Conservation (phyloP, 2,329 filamentous ascomycete genomes). For the Colletotrichum agaves region DNA sequence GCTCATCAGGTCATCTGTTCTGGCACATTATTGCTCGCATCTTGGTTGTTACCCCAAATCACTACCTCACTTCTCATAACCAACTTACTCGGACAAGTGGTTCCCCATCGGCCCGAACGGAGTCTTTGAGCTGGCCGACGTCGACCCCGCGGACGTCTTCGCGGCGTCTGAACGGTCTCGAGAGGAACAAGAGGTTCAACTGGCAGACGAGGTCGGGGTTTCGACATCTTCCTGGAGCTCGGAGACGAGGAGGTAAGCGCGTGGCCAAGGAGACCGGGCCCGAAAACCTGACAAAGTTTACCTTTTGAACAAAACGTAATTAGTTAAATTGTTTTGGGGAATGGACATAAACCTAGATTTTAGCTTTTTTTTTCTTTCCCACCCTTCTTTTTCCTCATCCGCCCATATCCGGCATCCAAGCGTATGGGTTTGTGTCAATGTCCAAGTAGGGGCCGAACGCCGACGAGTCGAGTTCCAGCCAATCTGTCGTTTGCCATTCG, state of each 20-base stretch:
- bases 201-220: slow-evolving; percentile 54
- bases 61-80: not conserved
- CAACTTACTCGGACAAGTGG: slow-evolving; percentile 50
- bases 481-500: slow-evolving; percentile 46
- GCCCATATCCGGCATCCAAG: slow-evolving; percentile 35
- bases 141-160: slow-evolving; percentile 52
- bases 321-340: not conserved
- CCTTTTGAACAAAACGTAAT: slow-evolving; percentile 30
- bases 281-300: slow-evolving; percentile 51
- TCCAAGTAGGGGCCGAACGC: slow-evolving; percentile 40
- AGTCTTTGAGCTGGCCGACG: slow-evolving; percentile 70
- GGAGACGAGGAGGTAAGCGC: slow-evolving; percentile 50
- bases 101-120: slow-evolving; percentile 64
- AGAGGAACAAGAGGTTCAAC: slow-evolving; percentile 56
- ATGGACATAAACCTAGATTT: not conserved
- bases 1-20: not conserved
- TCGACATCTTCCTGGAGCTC: slow-evolving; percentile 56
- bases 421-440: slow-evolving; percentile 26
- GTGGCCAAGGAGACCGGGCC: slow-evolving; percentile 47
- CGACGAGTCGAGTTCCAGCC: slow-evolving; percentile 43
- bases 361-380: too few species aligned
- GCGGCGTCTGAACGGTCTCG: slow-evolving; percentile 50
- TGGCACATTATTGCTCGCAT: slow-evolving; percentile 7
- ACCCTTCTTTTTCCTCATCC: slow-evolving; percentile 13
- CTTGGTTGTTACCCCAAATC: not conserved